Conservation (phyloP, 140 eudicot species). For the Stevia rebaudiana region DNA sequence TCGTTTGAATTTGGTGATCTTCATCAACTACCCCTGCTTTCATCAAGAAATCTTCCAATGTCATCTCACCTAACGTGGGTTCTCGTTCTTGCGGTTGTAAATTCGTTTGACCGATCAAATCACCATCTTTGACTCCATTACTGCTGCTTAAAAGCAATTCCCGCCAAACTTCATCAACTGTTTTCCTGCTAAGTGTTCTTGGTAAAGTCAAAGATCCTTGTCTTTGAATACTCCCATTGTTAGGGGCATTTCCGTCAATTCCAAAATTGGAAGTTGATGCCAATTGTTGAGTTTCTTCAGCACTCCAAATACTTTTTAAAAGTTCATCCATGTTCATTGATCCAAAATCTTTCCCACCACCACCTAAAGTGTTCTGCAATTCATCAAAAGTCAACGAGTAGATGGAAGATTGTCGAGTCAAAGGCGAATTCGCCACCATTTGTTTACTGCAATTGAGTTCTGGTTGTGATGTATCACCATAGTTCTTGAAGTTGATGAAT, state of each 20-base stretch:
- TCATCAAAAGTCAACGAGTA: slow-evolving; percentile 81
- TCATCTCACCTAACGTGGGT: slow-evolving; percentile 73
- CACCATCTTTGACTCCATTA: slow-evolving; percentile 37
- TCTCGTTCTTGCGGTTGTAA: slow-evolving; percentile 46
- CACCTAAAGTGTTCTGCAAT: slow-evolving; percentile 66
- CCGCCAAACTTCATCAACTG: slow-evolving; percentile 89
- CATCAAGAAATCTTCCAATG: slow-evolving; percentile 71
- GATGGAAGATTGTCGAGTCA: slow-evolving; percentile 65
- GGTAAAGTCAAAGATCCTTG: slow-evolving; percentile 84
- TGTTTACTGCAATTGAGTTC: slow-evolving; percentile 38
- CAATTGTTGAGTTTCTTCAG: slow-evolving; percentile 61
- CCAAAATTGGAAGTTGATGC: slow-evolving; percentile 35
- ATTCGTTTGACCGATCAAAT: slow-evolving; percentile 25
- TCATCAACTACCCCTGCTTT: slow-evolving; percentile 78
- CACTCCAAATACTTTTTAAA: slow-evolving; percentile 71
- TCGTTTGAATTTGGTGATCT: slow-evolving; percentile 40
- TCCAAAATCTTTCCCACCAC: slow-evolving; percentile 75
- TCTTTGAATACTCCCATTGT: slow-evolving; percentile 46
- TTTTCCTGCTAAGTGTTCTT: slow-evolving; percentile 82
- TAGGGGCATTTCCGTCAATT: slow-evolving; percentile 22
- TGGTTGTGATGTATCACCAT: slow-evolving; percentile 38
- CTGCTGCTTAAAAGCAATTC: slow-evolving; percentile 45
- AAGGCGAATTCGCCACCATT: slow-evolving; percentile 37
- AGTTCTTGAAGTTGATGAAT: slow-evolving; percentile 61
- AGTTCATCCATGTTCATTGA: slow-evolving; percentile 94